Conservation (phyloP, 176 grass and related monocot genomes). For the Luzula sylvatica region DNA sequence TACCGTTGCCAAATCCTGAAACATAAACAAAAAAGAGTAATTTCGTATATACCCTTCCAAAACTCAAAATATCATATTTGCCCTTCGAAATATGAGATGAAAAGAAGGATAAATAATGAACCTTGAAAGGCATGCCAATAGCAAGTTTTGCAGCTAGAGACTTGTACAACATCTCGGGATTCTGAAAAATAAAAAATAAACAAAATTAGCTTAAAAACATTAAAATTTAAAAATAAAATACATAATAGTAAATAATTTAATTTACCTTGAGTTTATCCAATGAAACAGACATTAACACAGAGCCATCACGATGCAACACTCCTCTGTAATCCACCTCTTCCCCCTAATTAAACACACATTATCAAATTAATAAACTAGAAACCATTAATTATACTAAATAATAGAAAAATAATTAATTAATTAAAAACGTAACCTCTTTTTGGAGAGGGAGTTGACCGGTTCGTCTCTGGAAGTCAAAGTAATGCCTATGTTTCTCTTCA, state of each 20-base stretch:
- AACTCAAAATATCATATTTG: too few species aligned
- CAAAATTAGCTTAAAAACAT: too few species aligned
- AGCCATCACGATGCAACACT: constrained; percentile 94
- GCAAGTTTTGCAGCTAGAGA: constrained; percentile 84
- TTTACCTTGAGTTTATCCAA: constrained; percentile 80
- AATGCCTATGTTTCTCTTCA: constrained; percentile 91
- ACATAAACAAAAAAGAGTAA: constrained; percentile 23
- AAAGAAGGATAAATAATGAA: constrained; percentile 35
- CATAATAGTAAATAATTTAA: constrained; percentile 1
- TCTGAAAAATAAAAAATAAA: constrained; percentile 38
- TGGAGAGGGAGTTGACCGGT: constrained; percentile 91
- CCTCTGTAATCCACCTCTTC: constrained; percentile 96
- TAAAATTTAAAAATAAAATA: constrained; percentile 9
- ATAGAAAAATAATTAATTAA: constrained; percentile 8
- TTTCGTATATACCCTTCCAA: too few species aligned
- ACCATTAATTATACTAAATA: constrained; percentile 5
- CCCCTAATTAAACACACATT: constrained; percentile 31
- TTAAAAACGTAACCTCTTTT: constrained; percentile 59
- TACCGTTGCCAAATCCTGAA: constrained; percentile 94
- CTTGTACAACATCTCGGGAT: constrained; percentile 66
- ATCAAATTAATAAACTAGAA: neutral
- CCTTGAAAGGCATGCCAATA: constrained; percentile 99
- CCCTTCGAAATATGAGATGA: too few species aligned
- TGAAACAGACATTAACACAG: constrained; percentile 92
- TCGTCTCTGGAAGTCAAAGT: constrained; percentile 93